Evolutionary conservation across 805 yeast species (phyloP), one percentile per base, ranked within the genome.

Genomic region (Zygosaccharomyces lentus): DNA sequence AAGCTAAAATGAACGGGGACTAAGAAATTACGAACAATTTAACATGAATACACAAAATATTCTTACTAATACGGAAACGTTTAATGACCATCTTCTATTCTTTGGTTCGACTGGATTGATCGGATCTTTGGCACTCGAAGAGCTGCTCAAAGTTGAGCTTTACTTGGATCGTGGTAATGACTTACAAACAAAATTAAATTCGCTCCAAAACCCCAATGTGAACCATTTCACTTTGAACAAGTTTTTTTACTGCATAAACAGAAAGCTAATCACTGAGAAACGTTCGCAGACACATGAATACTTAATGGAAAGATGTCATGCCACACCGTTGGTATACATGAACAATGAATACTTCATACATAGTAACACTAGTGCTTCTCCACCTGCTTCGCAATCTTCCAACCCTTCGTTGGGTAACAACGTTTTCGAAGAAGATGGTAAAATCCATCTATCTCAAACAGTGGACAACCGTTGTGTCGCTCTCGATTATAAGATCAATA

Each of bases 31-130:
- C 30, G 10, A n/a, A 26, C 29, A 26, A 3, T 8, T 12, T 23
- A 37, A 8, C 23, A 37, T 24, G 41, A 7, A 31, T 10, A 27
- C 10, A 27, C 8, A 4, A n/a, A 16, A 27, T 25, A 23, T 16
- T 15, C 16, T 17, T 15, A 7, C 34, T 15, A 34, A 38, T n/a
- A 15, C 29, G 15, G 36, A 43, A 16, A 32, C 34, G 12, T 46
- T 39, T 40, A 39, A 39, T n/a, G 54, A 53, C 34, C 48, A 44
- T 13, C 23, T 49, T 6, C 44, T 55, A 12, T 37, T 56, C 21
- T 47, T 59, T 29, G 64, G 64, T 2, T 50, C 58, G 2, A 56
- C 61, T 5, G 62, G 64, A 9, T 43, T 57, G 29, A 44, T 52
- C 7, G 64, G 63, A 1, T 39, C 49, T 9, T 29, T 42, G 8